A percentile compares a stretch with the other conserved stretches of the same genome.
Evolutionary conservation across 2,329 filamentous ascomycete species (phyloP).

Genomic region (Diaporthe humulicola): DNA sequence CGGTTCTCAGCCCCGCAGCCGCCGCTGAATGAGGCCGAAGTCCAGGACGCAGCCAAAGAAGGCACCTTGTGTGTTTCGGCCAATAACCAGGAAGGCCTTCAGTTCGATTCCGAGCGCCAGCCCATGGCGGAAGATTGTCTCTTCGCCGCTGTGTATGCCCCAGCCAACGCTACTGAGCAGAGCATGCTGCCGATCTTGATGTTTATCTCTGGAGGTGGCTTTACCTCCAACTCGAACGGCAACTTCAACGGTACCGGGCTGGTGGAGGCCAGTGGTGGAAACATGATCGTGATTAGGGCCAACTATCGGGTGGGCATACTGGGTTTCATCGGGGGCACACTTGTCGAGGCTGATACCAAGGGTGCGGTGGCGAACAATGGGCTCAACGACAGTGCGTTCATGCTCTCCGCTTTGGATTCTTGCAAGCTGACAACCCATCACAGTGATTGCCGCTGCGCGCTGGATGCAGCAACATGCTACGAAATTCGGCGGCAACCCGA

Average conservation of each 20-base stretch:
- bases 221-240: constrained; percentile 35
- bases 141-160: constrained; percentile 34
- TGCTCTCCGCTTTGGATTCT: background rate
- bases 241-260: constrained; percentile 34
- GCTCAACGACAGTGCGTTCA: constrained; percentile 27
- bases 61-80: constrained; percentile 28
- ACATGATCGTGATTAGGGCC: constrained; percentile 32
- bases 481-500: constrained; percentile 36
- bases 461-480: constrained; percentile 35
- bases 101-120: constrained; percentile 33
- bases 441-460: constrained; percentile 31
- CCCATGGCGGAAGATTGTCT: constrained; percentile 37
- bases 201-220: constrained; percentile 32
- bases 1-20: constrained; percentile 32
- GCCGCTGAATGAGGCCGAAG: constrained; percentile 8
- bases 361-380: constrained; percentile 31
- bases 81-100: constrained; percentile 35
- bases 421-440: background rate
- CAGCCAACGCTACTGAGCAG: constrained; percentile 30
- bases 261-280: constrained; percentile 32
- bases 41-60: constrained; percentile 35
- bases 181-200: constrained; percentile 34
- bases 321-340: constrained; percentile 33
- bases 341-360: constrained; percentile 31
- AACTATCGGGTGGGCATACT: constrained; percentile 36